phyloP scores from a whole-genome alignment of 1,284 basidiomycete species.

The Apiotrichum mycotoxinovorans region DNA sequence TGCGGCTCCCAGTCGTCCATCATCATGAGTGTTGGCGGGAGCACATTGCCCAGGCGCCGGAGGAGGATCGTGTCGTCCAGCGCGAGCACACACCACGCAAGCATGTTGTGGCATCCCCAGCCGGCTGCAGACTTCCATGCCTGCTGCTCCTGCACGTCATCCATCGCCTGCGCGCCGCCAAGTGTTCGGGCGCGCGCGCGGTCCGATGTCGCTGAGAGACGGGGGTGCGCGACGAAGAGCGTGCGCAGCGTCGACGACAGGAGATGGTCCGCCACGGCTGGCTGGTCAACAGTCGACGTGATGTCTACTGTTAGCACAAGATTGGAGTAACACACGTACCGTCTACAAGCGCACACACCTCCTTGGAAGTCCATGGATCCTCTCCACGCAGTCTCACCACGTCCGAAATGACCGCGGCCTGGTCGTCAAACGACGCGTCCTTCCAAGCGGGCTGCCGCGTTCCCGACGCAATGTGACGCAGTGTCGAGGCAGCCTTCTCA shows the following conservation, averaged over 20 bases:
- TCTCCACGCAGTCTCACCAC: constrained; percentile 30
- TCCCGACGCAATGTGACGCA: constrained; percentile 16
- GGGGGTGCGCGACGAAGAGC: constrained; percentile 30
- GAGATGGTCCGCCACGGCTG: constrained; percentile 21
- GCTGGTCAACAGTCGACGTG: neutral
- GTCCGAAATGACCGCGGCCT: constrained; percentile 22
- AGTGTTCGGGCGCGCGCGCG: constrained; percentile 24
- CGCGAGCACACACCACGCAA: constrained; percentile 23
- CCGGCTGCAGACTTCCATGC: constrained; percentile 29
- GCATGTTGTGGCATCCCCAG: constrained; percentile 38
- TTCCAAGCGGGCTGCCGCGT: constrained; percentile 19
- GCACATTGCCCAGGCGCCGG: constrained; percentile 35
- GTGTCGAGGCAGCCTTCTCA: constrained; percentile 1
- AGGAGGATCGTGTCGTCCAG: constrained; percentile 6
- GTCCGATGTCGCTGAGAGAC: constrained; percentile 16
- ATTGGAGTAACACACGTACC: constrained; percentile 16
- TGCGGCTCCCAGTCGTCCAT: constrained; percentile 49
- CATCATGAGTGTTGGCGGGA: constrained; percentile 46
- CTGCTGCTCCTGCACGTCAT: constrained; percentile 37
- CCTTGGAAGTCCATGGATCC: constrained; percentile 30
- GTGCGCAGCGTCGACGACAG: constrained; percentile 23
- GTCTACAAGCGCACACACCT: constrained; percentile 21
- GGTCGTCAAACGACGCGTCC: constrained; percentile 22
- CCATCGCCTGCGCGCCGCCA: constrained; percentile 27
- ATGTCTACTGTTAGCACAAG: constrained; percentile 6